Conservation (phyloP, 352 stramenopile species). For the Phytophthora syringae region DNA sequence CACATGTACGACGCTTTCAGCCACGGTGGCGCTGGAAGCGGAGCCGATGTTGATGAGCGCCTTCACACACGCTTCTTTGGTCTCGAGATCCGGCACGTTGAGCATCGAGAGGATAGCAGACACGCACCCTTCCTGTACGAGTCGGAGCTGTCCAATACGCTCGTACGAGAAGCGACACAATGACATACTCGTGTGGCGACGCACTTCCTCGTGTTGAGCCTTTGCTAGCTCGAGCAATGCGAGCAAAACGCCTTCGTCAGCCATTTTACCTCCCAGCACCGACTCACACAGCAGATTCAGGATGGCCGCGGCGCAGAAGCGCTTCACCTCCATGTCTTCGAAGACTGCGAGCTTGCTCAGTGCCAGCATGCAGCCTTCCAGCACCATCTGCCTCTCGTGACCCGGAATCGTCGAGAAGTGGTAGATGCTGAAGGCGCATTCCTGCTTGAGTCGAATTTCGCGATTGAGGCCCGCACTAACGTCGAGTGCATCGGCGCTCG, state of each 20-base stretch:
- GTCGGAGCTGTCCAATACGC: conserved; percentile 62
- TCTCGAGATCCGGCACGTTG: conserved; percentile 79
- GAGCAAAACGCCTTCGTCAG: conserved; percentile 78
- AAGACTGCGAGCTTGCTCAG: conserved; percentile 76
- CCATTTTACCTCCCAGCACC: conserved; percentile 55
- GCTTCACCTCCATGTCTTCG: conserved; percentile 85
- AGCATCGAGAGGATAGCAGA: conserved; percentile 88
- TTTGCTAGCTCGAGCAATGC: conserved; percentile 81
- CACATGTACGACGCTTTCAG: conserved; percentile 79
- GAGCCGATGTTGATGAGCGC: conserved; percentile 87
- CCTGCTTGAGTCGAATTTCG: conserved; percentile 79
- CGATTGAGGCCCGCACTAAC: conserved; percentile 40
- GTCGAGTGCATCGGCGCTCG: conserved; percentile 46
- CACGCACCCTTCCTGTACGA: conserved; percentile 84
- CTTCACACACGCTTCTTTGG: conserved; percentile 87
- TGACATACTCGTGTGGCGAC: conserved; percentile 84
- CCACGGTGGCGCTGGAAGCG: conserved; percentile 58
- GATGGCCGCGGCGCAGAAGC: conserved; percentile 83
- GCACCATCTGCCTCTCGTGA: conserved; percentile 80
- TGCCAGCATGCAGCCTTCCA: conserved; percentile 75
- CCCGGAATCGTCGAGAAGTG: conserved; percentile 72
- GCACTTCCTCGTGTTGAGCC: conserved; percentile 79
- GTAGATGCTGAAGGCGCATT: conserved; percentile 86
- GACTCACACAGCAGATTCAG: conserved; percentile 76
- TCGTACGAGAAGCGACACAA: conserved; percentile 88